phyloP scores from a whole-genome alignment of 1,284 basidiomycete genomes.

The Malassezia slooffiae region DNA sequence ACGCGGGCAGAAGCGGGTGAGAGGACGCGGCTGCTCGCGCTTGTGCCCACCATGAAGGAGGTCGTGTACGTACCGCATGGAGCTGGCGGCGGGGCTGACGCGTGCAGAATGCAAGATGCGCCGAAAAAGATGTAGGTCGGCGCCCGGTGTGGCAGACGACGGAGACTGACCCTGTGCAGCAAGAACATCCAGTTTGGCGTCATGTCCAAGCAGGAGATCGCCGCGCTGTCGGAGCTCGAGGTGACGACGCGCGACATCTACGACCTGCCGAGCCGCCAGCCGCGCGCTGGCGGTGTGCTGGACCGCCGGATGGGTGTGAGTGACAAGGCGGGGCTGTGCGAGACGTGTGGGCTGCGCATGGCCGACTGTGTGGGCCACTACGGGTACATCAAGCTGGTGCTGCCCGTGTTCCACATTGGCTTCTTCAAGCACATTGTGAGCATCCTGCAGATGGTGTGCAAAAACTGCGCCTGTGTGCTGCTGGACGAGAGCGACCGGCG shows the following conservation, averaged over 20 bases:
- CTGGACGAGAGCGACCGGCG: conserved; percentile 79
- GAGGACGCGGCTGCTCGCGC: too few species aligned
- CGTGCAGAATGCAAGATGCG: conserved; percentile 35
- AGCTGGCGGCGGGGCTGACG: conserved; percentile 2
- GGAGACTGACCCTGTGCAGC: conserved; percentile 5
- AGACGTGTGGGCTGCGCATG: conserved; percentile 83
- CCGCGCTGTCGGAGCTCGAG: conserved; percentile 44
- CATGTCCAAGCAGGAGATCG: conserved; percentile 45
- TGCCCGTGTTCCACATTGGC: conserved; percentile 92
- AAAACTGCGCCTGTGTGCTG: conserved; percentile 87
- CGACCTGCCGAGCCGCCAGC: conserved; percentile 33
- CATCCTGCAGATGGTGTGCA: conserved; percentile 66
- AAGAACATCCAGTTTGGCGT: conserved; percentile 47
- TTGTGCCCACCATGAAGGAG: conserved; percentile 35
- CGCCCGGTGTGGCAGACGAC: too few species aligned
- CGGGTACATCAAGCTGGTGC: conserved; percentile 60
- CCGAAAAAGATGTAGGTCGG: conserved; percentile 39
- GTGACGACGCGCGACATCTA: conserved; percentile 41
- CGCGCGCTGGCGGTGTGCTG: conserved; percentile 37
- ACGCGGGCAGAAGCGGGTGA: too few species aligned
- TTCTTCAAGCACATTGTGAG: conserved; percentile 92
- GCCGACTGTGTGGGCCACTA: conserved; percentile 97
- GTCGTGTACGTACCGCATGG: conserved; percentile 23
- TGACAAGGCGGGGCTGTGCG: conserved; percentile 81
- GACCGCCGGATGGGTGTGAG: conserved; percentile 61